Evolutionary conservation across 345 rosid genomes (phyloP), one percentile per base, ranked within the genome.

Genomic region (Eucalyptus polyanthemos): DNA sequence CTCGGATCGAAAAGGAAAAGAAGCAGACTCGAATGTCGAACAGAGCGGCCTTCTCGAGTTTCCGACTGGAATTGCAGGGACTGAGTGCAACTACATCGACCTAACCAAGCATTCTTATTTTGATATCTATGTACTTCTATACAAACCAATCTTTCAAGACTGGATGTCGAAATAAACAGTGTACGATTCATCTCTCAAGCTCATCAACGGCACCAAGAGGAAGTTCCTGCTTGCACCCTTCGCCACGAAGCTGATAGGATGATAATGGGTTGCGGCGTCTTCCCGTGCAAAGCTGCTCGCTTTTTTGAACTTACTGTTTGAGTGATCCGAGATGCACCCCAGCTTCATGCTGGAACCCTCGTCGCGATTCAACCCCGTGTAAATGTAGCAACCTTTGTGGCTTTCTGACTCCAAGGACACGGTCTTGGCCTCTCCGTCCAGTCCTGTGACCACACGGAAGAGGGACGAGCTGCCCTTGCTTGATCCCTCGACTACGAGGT

Each of bases 211-310:
- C 6, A 90, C 91, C 91, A 98, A 91, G 90, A 98, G 93, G 91
- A 95, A 98, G 91, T 95, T 94, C 91, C 96, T 91, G 44, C 85
- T 89, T 2, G 49, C 90, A 34, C 99, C 99, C 44, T 91, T 93
- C 44, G 96, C 97, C 76, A 94, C 94, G 40, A 98, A 98, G 93
- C 98, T 98, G 91, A 96, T 93, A 6, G 95, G 97, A 93, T 95
- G 93, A 91, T 97, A 98, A 44, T 91, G 87, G 50, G 94, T 91
- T 15, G 92, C 34, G 53, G 97, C 98, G 27, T 93, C 90, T 11
- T 45, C 90, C 93, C 94, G 50, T 34, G 11, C 50, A 89, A 95
- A 98, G 93, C 99, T 98, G 53, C 94, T 93, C 62, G 93, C 96
- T 50, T 90, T 27, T 49, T 89, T 91, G 89, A 94, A 92, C 80